Base-by-base conservation (phyloP, 805 yeast genomes). In the Wickerhamiella lipophila region DNA sequence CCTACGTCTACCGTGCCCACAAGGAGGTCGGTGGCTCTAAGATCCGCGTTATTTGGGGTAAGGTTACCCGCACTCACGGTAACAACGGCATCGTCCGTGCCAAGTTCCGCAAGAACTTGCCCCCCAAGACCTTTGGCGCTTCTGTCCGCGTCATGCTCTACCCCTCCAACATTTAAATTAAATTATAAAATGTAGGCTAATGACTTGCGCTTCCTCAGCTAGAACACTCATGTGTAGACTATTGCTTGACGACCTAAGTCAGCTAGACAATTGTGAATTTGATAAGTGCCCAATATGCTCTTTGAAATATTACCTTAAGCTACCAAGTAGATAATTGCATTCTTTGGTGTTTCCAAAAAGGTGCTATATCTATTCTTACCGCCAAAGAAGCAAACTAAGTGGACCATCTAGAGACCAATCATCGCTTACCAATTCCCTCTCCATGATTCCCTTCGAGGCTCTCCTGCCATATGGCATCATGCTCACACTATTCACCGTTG, bases 31-130 rank as follows among this genome's bases (percentile, higher is more conserved):
- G 95, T 82, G 97, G 97, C 73, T 76, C 97, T 66, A 89, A 92
- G 80, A 85, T 89, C 78, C 86, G 97, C 79, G 96, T 92, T 68
- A 87, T 92, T 78, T 92, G 98, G 98, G 98, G 98, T 53, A 89
- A 89, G 79, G 79, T 92, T 64, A 77, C 94, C 76, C 88, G 97
- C 82, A 77, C 96, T 64, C 98, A 92, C 83, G 98, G 98, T 74
- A 85, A 79, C 88, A 76, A 81, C 67, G 98, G 98, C 77, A 77
- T 85, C 63, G 96, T 92, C 64, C 89, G 98, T 78, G 97, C 98
- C 68, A 85, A 81, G 76, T 92, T 92, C 94, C 88, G 85, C 78
- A 79, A 83, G 75, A 92, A 92, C 88, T 82, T 92, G 70, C 98
- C 98, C 74, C 88, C 98, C 64, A 88, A 89, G 84, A 87, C 97